Evolutionary conservation across 2,329 filamentous ascomycete genomes (phyloP), one percentile per base, ranked within the genome.

Genomic region (Eurotiales sp.): DNA sequence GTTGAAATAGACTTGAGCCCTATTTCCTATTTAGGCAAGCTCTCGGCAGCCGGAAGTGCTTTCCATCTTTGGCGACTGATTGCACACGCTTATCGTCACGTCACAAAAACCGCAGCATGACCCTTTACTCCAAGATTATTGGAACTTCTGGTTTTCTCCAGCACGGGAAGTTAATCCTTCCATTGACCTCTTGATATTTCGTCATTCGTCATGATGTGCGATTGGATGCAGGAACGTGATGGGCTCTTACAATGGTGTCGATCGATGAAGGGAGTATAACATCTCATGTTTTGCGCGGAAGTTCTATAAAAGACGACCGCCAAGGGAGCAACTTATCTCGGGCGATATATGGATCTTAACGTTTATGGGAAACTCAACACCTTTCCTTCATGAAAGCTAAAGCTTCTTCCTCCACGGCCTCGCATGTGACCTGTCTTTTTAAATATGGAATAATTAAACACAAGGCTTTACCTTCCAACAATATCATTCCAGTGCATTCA

Each of bases 21-120:
- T 48, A 22, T 40, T 48, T 48, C 46, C 36, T 27, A 17, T 40
- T 48, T 23, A 23, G 46, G 46, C 6, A 40, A 14, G 45, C 21
- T 3, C 3, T 19, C n/a, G 15, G 34, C 15, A 15, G 45, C 21
- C 46, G 36, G 46, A 41, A 41, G 17, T n/a, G 17, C 36, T 10
- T 48, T 48, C 46, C 46, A 21, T 8, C 15, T 11, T 10, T 5
- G 12, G 36, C 29, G n/a, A n/a, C 27, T 29, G 10, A 30, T 46
- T 37, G 34, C 22, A 23, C 44, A 17, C n/a, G 17, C 25, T 11
- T 23, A 27, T 32, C 46, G 46, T 41, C 46, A 48, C 34, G 2
- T 37, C 17, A 19, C 8, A 15, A 19, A 11, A 8, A 8, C 6
- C 14, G 15, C 17, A 36, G n/a, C n/a, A 36, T 15, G 17, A 5